phyloP scores from a whole-genome alignment of 345 rosid species.

The Eutrema heterophyllum region DNA sequence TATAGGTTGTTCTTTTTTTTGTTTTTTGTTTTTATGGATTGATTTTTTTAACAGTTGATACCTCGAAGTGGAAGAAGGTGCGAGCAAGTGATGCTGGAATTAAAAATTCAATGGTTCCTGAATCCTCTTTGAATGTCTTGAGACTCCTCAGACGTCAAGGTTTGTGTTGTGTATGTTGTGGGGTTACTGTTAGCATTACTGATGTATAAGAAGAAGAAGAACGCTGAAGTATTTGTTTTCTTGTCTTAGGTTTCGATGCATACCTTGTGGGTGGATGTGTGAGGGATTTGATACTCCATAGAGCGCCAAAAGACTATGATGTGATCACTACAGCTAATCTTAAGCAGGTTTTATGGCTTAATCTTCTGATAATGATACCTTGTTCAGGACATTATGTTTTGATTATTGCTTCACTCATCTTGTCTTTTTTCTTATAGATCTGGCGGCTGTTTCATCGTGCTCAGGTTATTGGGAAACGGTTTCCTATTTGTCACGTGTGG shows the following conservation, averaged over 20 bases:
- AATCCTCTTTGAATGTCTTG: constrained; percentile 49
- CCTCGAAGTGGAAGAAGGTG: constrained; percentile 58
- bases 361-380: neutral
- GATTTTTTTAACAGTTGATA: constrained; percentile 40
- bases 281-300: constrained; percentile 73
- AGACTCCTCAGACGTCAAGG: constrained; percentile 50
- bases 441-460: constrained; percentile 43
- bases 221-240: constrained; percentile 1
- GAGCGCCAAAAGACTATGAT: constrained; percentile 88
- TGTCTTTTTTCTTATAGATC: constrained; percentile 39
- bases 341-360: constrained; percentile 44
- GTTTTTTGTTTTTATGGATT: neutral
- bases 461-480: constrained; percentile 62
- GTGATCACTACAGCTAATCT: constrained; percentile 87
- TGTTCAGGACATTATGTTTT: neutral
- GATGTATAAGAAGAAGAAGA: neutral
- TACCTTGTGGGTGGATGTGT: constrained; percentile 97
- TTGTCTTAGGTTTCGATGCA: constrained; percentile 58
- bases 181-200: neutral
- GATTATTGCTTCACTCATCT: constrained; percentile 10
- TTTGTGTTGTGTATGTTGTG: neutral
- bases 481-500: constrained; percentile 78
- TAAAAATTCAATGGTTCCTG: constrained; percentile 43
- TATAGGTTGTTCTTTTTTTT: constrained; percentile 5
- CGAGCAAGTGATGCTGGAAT: constrained; percentile 47